Evolutionary conservation across 2,329 filamentous ascomycete species (phyloP).

Genomic region (Xylaria multiplex): DNA sequence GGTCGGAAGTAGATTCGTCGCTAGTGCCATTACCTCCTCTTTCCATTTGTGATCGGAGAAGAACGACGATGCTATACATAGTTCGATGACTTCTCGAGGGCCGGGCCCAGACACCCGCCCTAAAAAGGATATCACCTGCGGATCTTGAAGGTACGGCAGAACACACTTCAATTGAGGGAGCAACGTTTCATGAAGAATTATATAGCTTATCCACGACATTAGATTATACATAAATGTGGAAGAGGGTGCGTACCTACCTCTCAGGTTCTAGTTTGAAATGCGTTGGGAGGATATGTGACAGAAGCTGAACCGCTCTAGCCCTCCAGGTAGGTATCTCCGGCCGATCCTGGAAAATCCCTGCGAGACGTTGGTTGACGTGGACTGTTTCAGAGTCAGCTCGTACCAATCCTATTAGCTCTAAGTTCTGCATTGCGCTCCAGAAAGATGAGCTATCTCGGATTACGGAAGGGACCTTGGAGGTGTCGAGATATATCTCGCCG

Average conservation of each 20-base stretch:
- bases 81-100: not conserved
- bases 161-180: not conserved
- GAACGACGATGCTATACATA: not conserved
- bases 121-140: not conserved
- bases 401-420: not conserved
- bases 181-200: not conserved
- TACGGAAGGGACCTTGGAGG: not conserved
- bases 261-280: not conserved
- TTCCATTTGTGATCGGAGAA: conserved; percentile 10
- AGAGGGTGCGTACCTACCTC: not conserved
- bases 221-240: not conserved
- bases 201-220: not conserved
- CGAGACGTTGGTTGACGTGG: not conserved
- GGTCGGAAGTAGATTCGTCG: not conserved
- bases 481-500: not conserved
- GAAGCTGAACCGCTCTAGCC: not conserved
- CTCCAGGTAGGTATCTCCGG: not conserved
- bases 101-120: not conserved
- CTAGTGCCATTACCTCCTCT: not conserved
- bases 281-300: not conserved
- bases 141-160: not conserved
- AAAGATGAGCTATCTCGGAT: not conserved
- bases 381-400: not conserved
- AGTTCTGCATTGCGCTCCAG: not conserved
- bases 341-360: not conserved